Evolutionary conservation across 495 filamentous ascomycete genomes (phyloP), one percentile per base, ranked within the genome.

Genomic region (Neurospora sublineolata): DNA sequence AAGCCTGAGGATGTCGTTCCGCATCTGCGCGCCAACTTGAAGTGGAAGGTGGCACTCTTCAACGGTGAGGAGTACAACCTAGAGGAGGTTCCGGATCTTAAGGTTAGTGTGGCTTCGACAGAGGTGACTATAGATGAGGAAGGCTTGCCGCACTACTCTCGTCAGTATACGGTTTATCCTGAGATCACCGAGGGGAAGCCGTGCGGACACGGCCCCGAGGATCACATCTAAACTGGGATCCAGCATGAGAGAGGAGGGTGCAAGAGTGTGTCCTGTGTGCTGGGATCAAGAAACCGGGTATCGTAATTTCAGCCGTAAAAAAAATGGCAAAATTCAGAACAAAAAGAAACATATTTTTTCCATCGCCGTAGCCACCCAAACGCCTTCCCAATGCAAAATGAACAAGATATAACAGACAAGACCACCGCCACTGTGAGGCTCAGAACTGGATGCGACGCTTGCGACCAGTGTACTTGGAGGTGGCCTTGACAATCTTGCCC

Each of bases 401-500:
- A 64, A 72, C 23, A 40, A 46, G 33, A 67, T 60, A 27, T 44
- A 9, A n/a, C 60, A 70, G 60, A 71, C 16, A 39, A 64, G 37
- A 70, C 64, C 5, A 30, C 27, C n/a, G 16, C 23, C 4, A 33
- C 30, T 1, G 38, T 12, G 3, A 33, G 42, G 18, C 74, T 73
- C 81, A 87, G 69, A 87, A 87, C 60, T 78, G 78, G 72, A 84
- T 75, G n/a, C 90, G 86, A 78, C 95, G 84, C 80, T 92, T 97
- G 75, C 94, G 86, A 27, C 95, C 95, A 3, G 95, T 98, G 77
- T 95, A 99, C 80, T 94, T 98, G 27, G 92, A 94, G 73, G 85
- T 91, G 4, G 87, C 81, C 86, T 97, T 97, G 71, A 97, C 93
- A 14, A 97, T 87, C 86, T 95, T 97, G 27, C 95, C 95, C 82